These are phyloP conservation scores for Eutrema heterophyllum DNA, from an alignment of 345 rosid species.

Conservation along the genomic window DNA sequence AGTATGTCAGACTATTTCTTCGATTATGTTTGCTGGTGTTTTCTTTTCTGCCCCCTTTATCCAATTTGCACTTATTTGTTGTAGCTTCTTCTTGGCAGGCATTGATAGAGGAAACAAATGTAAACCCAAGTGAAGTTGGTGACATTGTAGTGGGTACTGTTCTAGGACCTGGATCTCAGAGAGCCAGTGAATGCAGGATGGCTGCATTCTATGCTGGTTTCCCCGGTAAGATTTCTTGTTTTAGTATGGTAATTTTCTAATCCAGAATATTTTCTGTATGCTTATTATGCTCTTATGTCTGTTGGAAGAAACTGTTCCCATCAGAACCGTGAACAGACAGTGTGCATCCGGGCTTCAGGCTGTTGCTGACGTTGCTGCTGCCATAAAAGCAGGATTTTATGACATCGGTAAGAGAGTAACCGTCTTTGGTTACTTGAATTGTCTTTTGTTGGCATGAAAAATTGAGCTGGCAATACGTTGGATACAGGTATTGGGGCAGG, in stretches of 20 bases:
- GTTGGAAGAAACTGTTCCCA: conserved; percentile 69
- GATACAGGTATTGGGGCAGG: conserved; percentile 90
- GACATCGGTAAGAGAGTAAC: conserved; percentile 59
- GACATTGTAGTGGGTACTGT: conserved; percentile 97
- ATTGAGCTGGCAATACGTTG: background rate
- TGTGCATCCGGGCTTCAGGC: conserved; percentile 99
- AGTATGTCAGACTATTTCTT: conserved; percentile 33
- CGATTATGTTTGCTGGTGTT: background rate
- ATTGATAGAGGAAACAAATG: conserved; percentile 69
- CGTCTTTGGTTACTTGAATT: background rate
- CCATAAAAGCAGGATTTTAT: conserved; percentile 93
- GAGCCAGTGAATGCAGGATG: conserved; percentile 97
- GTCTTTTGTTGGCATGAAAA: background rate
- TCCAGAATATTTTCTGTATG: background rate
- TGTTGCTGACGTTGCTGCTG: conserved; percentile 97
- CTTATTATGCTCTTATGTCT: conserved; percentile 5
- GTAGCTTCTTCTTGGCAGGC: conserved; percentile 43
- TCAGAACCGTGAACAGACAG: conserved; percentile 89
- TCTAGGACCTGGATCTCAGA: conserved; percentile 82
- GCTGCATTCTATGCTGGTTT: conserved; percentile 98
- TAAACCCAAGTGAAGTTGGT: conserved; percentile 88
- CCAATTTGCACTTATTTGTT: background rate
- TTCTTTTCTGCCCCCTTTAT: background rate
- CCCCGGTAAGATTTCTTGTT: conserved; percentile 47
- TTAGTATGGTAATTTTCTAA: background rate